Conservation (phyloP, 345 rosid species). For the Gossypium sturtianum region DNA sequence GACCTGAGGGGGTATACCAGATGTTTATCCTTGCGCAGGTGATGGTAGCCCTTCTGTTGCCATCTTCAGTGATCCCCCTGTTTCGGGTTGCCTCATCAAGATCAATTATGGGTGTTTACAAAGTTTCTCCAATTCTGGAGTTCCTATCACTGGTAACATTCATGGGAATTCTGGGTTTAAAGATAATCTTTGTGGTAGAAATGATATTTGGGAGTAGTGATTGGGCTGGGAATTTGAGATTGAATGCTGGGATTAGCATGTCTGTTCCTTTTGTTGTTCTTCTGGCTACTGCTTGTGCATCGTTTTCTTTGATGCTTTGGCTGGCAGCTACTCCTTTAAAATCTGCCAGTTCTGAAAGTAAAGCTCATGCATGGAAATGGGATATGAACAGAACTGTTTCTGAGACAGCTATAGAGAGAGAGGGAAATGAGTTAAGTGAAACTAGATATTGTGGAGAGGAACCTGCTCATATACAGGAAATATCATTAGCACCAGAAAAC, state of each 20-base stretch:
- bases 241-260: constrained; percentile 50
- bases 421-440: constrained; percentile 35
- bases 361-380: constrained; percentile 53
- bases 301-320: constrained; percentile 85
- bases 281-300: constrained; percentile 55
- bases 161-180: constrained; percentile 70
- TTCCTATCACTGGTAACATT: constrained; percentile 51
- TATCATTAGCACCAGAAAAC: constrained; percentile 23
- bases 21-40: constrained; percentile 80
- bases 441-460: constrained; percentile 27
- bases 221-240: constrained; percentile 80
- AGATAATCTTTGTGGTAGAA: constrained; percentile 71
- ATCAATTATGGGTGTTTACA: constrained; percentile 75
- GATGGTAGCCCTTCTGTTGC: constrained; percentile 75
- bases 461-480: constrained; percentile 28
- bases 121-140: constrained; percentile 73
- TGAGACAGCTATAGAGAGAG: constrained; percentile 31
- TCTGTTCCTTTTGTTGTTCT: constrained; percentile 50
- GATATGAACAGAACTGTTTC: constrained; percentile 35
- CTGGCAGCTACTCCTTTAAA: constrained; percentile 80
- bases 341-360: constrained; percentile 51
- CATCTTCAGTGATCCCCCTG: constrained; percentile 86
- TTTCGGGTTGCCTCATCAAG: constrained; percentile 85
- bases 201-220: constrained; percentile 89
- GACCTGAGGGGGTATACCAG: constrained; percentile 87